Percentiles rank a stretch among this genome's conserved stretches.
phyloP scores from a whole-genome alignment of 1,284 basidiomycete genomes.

The Violaceomyces palustris region DNA sequence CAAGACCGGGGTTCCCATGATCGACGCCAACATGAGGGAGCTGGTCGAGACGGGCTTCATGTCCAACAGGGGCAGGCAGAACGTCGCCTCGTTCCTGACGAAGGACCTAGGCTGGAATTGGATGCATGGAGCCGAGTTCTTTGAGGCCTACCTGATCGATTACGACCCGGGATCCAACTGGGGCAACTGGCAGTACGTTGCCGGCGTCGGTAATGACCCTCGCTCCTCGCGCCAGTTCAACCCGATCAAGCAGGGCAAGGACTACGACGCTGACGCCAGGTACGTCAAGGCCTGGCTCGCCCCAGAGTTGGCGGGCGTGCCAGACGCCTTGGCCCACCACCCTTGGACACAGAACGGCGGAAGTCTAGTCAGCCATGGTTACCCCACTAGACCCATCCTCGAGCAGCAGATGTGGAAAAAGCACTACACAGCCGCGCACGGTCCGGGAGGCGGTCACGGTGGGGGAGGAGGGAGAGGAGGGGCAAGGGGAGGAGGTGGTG shows the following conservation, averaged over 20 bases:
- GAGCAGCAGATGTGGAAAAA: conserved; percentile 40
- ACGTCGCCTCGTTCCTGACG: conserved; percentile 38
- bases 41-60: conserved; percentile 56
- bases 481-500: conserved; percentile 18
- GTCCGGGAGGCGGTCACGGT: conserved; percentile 5
- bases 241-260: conserved; percentile 43
- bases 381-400: conserved; percentile 29
- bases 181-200: conserved; percentile 46
- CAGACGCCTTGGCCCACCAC: conserved; percentile 17
- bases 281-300: conserved; percentile 39
- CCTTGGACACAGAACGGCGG: conserved; percentile 24
- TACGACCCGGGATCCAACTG: conserved; percentile 38
- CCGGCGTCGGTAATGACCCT: conserved; percentile 46
- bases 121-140: conserved; percentile 38
- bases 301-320: conserved; percentile 9
- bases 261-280: conserved; percentile 32
- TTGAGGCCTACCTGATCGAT: conserved; percentile 36
- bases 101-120: conserved; percentile 45
- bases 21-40: conserved; percentile 45
- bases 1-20: conserved; percentile 38
- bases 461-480: conserved; percentile 7
- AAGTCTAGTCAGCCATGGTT: conserved; percentile 8
- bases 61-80: conserved; percentile 55
- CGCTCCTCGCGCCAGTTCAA: conserved; percentile 41
- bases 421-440: conserved; percentile 21